Evolutionary conservation across 352 stramenopile genomes (phyloP), one percentile per base, ranked within the genome.

Genomic region (Phytophthora capsici): DNA sequence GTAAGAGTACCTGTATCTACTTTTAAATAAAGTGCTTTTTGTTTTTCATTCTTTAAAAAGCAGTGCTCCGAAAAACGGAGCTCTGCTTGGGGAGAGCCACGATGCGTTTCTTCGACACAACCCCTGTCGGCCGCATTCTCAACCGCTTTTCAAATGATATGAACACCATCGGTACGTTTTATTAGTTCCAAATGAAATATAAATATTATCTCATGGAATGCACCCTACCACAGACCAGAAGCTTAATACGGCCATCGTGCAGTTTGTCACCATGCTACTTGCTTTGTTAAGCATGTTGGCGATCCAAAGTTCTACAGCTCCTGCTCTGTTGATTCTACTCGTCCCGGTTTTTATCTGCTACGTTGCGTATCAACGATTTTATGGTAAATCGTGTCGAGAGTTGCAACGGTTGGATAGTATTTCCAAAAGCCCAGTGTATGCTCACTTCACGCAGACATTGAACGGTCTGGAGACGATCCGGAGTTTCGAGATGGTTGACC

Each of bases 381-480:
- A 93, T 56, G 53, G 65, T 4, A 77, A 82, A 49, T 89, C 84
- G 12, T 88, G 82, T 23, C 78, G 92, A n/a, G 75, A 90, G 28
- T 56, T 91, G 23, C 75, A 91, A 49, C 80, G 81, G 0, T 60
- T 89, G 5, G 86, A 94, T 50, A 83, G 71, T 23, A 78, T 86
- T 22, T 78, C 79, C 4, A 80, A 81, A 40, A 80, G 84, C 34
- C 96, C 96, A 6, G 85, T 99, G 26, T 99, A 98, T 73, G 80
- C 88, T 3, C 82, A 97, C 57, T 90, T 99, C 36, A 91, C 82
- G 1, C 90, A 99, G 71, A 98, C 96, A 5, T 58, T 92, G 23
- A 79, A 82, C 55, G 88, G 88, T 8, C 62, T 95, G 46, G 71
- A 75, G 25, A 90, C 84, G 7, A 88, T 96, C 49, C 78, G 86